Evolutionary conservation across 108 stramenopile genomes (phyloP), one percentile per base, ranked within the genome.

Genomic region (Stephanodiscus minutulus): DNA sequence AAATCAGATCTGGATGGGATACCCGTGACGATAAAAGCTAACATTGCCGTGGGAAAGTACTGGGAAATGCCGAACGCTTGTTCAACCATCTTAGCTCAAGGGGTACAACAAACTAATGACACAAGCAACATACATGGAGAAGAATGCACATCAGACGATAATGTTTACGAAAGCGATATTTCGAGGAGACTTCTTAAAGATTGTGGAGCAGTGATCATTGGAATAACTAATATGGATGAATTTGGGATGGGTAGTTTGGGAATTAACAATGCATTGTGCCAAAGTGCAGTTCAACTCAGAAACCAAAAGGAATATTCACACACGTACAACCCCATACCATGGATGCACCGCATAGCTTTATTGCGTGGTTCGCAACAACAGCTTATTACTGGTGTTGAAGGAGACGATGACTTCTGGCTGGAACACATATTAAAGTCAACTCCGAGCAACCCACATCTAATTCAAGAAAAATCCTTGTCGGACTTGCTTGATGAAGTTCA

Each of bases 231-330:
- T 76, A 89, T 97, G 97, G 97, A 98, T 72, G 98, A 99, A 85
- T 98, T 98, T 84, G 98, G 91, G 0, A 98, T 99, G 98, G 98
- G 98, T 10, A 89, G 89, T 61, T 74, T 91, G 46, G 92, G 92
- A 52, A 84, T 70, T 13, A 87, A 96, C 70, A 59, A 52, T 59
- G 72, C 69, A 25, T 22, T 69, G 61, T 61, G 61, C 24, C 47
- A 25, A 13, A 12, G 48, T 27, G 28, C 36, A 57, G 29, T 22
- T 35, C 24, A 47, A 11, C 53, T 18, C 69, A 44, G n/a, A 37
- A 25, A 52, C 13, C 43, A 54, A 61, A 54, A 62, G 43, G 48
- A 2, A 74, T 65, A 13, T 20, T 55, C 67, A 29, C 69, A 63
- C 62, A 86, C 85, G 13, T 86, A 87, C 68, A 92, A 92, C 72